Conservation (phyloP, 2,329 filamentous ascomycete species). For the Alternaria solani region DNA sequence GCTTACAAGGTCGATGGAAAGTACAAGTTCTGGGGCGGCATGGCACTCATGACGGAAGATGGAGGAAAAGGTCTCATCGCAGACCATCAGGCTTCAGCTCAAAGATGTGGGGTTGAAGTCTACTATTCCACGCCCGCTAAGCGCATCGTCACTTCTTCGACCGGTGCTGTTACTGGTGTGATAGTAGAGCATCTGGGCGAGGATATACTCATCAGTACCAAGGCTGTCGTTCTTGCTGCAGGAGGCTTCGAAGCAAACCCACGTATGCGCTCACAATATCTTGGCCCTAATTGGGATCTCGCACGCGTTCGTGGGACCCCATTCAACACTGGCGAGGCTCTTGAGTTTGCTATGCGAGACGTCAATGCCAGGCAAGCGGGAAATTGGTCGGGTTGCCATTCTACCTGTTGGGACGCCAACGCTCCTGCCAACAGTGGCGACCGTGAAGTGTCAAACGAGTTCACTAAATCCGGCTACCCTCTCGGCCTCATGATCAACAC, state of each 20-base stretch:
- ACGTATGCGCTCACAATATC: constrained; percentile 62
- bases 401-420: constrained; percentile 71
- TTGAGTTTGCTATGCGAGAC: constrained; percentile 62
- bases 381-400: constrained; percentile 71
- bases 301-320: constrained; percentile 70
- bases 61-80: constrained; percentile 67
- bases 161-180: constrained; percentile 47
- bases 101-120: constrained; percentile 54
- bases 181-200: constrained; percentile 37
- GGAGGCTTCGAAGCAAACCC: constrained; percentile 72
- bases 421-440: constrained; percentile 64
- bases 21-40: constrained; percentile 72
- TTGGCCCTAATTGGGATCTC: constrained; percentile 69
- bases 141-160: constrained; percentile 48
- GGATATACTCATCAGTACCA: constrained; percentile 42
- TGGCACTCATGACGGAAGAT: constrained; percentile 66
- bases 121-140: constrained; percentile 59
- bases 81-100: constrained; percentile 58
- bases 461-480: constrained; percentile 74
- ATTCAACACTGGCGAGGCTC: constrained; percentile 68
- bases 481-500: constrained; percentile 71
- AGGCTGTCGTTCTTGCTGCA: constrained; percentile 63
- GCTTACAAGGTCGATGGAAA: constrained; percentile 69
- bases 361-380: constrained; percentile 62
- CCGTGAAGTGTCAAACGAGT: constrained; percentile 68